Percentiles rank a stretch among this genome's conserved stretches.
Evolutionary conservation across 495 filamentous ascomycete species (phyloP).

Genomic region (Talaromyces wortmannii): DNA sequence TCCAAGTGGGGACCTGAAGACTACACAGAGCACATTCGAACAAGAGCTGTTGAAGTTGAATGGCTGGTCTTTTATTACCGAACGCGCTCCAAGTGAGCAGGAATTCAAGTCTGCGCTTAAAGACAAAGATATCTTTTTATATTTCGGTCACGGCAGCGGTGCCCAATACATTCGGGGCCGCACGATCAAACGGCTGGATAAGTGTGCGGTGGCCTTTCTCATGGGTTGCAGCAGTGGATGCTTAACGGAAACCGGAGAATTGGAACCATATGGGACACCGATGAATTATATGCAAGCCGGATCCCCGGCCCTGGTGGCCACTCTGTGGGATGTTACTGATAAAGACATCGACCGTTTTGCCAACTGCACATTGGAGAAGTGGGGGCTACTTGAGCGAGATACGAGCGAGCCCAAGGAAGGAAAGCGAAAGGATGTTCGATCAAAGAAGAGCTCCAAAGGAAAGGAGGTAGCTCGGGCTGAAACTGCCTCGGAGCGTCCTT

Average conservation of each 20-base stretch:
- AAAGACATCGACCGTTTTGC: constrained; percentile 93
- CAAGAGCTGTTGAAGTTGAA: constrained; percentile 46
- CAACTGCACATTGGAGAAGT: constrained; percentile 65
- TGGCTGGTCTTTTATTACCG: constrained; percentile 59
- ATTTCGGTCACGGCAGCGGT: constrained; percentile 96
- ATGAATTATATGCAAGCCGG: constrained; percentile 87
- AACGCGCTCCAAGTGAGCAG: constrained; percentile 63
- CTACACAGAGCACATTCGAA: constrained; percentile 72
- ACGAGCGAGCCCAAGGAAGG: constrained; percentile 9
- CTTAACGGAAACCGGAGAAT: constrained; percentile 74
- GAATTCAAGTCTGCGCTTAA: constrained; percentile 63
- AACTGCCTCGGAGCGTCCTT: constrained; percentile 1
- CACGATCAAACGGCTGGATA: constrained; percentile 69
- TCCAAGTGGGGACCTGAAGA: constrained; percentile 69
- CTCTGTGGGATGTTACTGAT: constrained; percentile 96
- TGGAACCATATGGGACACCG: constrained; percentile 83
- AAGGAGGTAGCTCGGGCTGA: background rate
- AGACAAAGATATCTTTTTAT: constrained; percentile 64
- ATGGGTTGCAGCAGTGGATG: constrained; percentile 87
- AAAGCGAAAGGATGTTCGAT: constrained; percentile 17
- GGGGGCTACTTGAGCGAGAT: constrained; percentile 59
- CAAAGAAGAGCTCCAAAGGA: background rate
- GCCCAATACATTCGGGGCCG: constrained; percentile 82
- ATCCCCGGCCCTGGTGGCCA: constrained; percentile 75
- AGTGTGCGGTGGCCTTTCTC: constrained; percentile 74